Evolutionary conservation across 345 rosid genomes (phyloP), one percentile per base, ranked within the genome.

Genomic region (Eucalyptus dawsonii): DNA sequence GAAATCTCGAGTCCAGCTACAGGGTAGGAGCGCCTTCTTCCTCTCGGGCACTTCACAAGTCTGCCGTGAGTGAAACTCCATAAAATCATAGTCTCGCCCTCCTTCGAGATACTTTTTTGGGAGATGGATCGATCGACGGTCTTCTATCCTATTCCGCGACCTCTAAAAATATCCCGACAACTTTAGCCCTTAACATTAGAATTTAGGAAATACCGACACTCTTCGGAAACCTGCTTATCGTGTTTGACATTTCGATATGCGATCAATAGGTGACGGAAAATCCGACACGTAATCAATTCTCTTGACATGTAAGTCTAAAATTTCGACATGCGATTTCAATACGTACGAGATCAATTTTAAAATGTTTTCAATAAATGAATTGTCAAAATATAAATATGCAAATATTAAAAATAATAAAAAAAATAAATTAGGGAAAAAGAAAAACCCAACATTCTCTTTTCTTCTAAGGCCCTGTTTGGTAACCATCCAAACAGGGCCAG

Each of bases 181-280:
- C 45, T 37, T 37, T 72, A 34, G 45, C 45, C 6, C 8, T 72
- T 21, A 10, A 21, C 13, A 72, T 34, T 34, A 8, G 11, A 72
- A 17, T 4, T 7, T 16, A 8, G 2, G 22, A 53, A 19, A 0
- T 19, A 53, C 0, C 5, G 10, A 53, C 1, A 19, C 0, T 53
- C 5, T 53, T 8, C 1, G 5, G 1, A 8, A 19, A 1, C 10
- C 5, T 53, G 19, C 2, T 53, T 53, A 8, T 8, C 5, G 0
- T 19, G 1, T 19, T 19, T 0, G 10, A 53, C 0, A 53, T 8
- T 11, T 58, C 1, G 6, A 58, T 7, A 25, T 11, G 2, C 24
- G 5, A 2, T 53, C 5, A 8, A 8, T 0, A 19, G 1, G 2
- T 53, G 10, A 8, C 0, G 11, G 0, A 53, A 53, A 53, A 53